A percentile compares a stretch with the other conserved stretches of the same genome.
Conservation (phyloP, 148 eudicot genomes). For the Rhododendron griersonianum region DNA sequence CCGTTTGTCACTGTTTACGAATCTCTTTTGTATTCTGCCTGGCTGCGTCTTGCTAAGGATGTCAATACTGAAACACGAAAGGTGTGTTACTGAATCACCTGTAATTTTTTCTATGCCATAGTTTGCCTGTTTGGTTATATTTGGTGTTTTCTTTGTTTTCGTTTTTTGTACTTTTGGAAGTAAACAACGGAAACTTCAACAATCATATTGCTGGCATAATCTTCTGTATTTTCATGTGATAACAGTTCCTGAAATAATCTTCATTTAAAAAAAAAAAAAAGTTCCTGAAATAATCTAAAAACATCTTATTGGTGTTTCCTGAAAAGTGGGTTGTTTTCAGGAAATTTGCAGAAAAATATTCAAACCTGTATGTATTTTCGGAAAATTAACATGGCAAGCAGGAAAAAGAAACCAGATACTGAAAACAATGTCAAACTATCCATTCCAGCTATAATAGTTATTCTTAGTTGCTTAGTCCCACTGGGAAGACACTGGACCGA, state of each 20-base stretch:
- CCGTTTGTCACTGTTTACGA: constrained; percentile 39
- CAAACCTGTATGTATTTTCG: background rate
- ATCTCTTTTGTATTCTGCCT: constrained; percentile 36
- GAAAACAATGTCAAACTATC: background rate
- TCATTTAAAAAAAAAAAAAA: background rate
- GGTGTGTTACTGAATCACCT: constrained; percentile 16
- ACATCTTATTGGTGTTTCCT: background rate
- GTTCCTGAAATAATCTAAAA: background rate
- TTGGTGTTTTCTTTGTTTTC: background rate
- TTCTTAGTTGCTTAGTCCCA: background rate
- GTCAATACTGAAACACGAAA: constrained; percentile 27
- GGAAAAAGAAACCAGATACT: background rate
- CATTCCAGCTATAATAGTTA: background rate
- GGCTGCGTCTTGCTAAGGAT: constrained; percentile 33
- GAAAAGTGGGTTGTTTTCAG: background rate
- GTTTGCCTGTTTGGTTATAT: background rate
- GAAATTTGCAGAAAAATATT: background rate
- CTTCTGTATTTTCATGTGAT: background rate
- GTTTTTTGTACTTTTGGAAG: background rate
- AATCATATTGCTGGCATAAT: background rate
- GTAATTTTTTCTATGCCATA: background rate
- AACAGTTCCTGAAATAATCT: background rate
- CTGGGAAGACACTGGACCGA: background rate
- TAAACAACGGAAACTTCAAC: background rate
- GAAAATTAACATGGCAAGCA: background rate